These are phyloP conservation scores for Leucoagaricus sp. DNA, from an alignment of 1,284 basidiomycete species.

Conservation along the genomic window DNA sequence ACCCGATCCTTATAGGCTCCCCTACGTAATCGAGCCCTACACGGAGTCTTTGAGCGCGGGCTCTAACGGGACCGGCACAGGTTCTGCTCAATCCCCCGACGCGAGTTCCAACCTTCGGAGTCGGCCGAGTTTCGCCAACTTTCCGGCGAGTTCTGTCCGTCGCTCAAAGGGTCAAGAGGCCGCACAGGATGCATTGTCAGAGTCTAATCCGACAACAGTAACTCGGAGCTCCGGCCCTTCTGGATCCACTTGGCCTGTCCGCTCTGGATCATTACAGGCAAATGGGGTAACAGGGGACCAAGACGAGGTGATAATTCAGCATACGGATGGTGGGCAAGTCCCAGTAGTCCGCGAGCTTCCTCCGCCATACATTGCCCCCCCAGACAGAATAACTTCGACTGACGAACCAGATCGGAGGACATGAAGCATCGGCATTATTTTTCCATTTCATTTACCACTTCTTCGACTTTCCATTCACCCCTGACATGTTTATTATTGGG, in stretches of 20 bases:
- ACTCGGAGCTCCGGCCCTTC: constrained; percentile 12
- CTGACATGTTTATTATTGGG: background rate
- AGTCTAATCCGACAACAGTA: constrained; percentile 4
- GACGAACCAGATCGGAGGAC: background rate
- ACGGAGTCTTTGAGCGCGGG: background rate
- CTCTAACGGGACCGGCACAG: background rate
- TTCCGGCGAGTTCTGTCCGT: constrained; percentile 23
- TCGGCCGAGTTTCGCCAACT: constrained; percentile 22
- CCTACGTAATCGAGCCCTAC: background rate
- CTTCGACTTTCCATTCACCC: background rate
- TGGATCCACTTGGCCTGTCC: constrained; percentile 8
- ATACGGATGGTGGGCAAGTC: constrained; percentile 25
- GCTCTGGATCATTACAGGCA: constrained; percentile 7
- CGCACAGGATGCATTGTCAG: constrained; percentile 11
- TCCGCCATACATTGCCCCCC: constrained; percentile 27
- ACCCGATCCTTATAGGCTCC: background rate
- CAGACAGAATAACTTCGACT: background rate
- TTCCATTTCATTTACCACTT: background rate
- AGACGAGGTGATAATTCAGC: constrained; percentile 26
- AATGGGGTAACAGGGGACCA: background rate
- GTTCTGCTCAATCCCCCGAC: background rate
- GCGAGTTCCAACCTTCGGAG: background rate
- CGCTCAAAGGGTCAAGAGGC: constrained; percentile 19
- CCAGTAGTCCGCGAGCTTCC: constrained; percentile 29
- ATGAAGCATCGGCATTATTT: background rate